These are phyloP conservation scores for Rhodotorula toruloides DNA, from an alignment of 768 basidiomycete genomes.

Conservation along the genomic window DNA sequence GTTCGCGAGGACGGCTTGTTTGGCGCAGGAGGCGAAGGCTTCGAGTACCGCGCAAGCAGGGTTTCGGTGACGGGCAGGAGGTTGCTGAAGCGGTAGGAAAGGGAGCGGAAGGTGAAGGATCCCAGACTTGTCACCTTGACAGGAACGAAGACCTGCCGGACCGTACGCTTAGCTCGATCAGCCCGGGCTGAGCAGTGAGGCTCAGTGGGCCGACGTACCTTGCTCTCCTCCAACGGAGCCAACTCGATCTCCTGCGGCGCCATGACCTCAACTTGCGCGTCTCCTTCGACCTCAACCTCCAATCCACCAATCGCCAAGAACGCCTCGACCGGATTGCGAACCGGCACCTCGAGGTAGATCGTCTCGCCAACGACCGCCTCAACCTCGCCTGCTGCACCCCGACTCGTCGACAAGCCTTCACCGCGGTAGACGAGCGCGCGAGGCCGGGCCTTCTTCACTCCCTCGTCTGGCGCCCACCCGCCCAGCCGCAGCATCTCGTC, in stretches of 20 bases:
- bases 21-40: not conserved
- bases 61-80: constrained; percentile 61
- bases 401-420: not conserved
- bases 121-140: not conserved
- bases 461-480: constrained; percentile 21
- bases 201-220: not conserved
- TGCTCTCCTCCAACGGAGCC: constrained; percentile 13
- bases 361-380: constrained; percentile 36
- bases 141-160: constrained; percentile 28
- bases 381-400: not conserved
- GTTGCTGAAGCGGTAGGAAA: constrained; percentile 32
- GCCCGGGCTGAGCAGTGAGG: not conserved
- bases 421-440: not conserved
- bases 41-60: constrained; percentile 70
- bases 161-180: too few relatives aligned
- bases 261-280: constrained; percentile 51
- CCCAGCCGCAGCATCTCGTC: constrained; percentile 58
- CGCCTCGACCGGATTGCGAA: constrained; percentile 47
- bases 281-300: constrained; percentile 23
- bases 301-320: constrained; percentile 40
- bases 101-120: constrained; percentile 9
- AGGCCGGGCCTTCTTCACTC: constrained; percentile 37
- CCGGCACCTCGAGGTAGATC: constrained; percentile 45
- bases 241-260: constrained; percentile 53
- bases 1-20: constrained; percentile 66